These are phyloP conservation scores for Rhodotorula sphaerocarpa DNA, from an alignment of 768 basidiomycete genomes.

Conservation along the genomic window DNA sequence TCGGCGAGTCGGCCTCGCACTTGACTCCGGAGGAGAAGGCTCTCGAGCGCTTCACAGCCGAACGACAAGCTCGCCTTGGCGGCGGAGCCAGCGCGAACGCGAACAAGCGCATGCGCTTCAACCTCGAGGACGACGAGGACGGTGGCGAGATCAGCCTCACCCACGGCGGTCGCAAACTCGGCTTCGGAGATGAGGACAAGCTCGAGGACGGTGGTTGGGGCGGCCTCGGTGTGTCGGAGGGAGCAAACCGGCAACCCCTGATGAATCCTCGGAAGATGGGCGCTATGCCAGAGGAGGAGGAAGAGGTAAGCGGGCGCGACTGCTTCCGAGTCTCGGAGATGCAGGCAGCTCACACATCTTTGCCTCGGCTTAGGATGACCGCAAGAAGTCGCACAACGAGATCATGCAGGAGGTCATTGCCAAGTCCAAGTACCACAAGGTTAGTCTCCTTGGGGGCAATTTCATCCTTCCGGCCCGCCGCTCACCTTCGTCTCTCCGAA, in stretches of 20 bases:
- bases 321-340: too few species aligned
- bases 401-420: constrained; percentile 97
- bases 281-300: constrained; percentile 17
- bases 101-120: constrained; percentile 69
- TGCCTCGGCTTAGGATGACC: constrained; percentile 48
- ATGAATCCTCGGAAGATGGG: constrained; percentile 28
- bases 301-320: constrained; percentile 13
- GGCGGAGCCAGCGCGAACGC: constrained; percentile 45
- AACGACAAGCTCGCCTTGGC: constrained; percentile 53
- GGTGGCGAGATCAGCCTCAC: constrained; percentile 37
- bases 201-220: constrained; percentile 35
- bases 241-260: constrained; percentile 27
- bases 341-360: too few species aligned
- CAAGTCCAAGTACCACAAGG: constrained; percentile 94
- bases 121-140: constrained; percentile 57
- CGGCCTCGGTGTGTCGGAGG: constrained; percentile 25
- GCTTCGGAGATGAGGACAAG: constrained; percentile 54
- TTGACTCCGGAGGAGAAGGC: constrained; percentile 95
- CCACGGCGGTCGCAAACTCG: constrained; percentile 35
- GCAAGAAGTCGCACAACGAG: constrained; percentile 87
- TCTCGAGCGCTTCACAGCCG: constrained; percentile 88
- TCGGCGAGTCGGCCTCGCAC: constrained; percentile 87
- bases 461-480: neutral
- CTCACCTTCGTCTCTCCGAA: neutral
- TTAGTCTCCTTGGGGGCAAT: constrained; percentile 42